Percentiles rank a stretch among this genome's conserved stretches.
Conservation (phyloP, 2,329 filamentous ascomycete species). For the Alternaria sp. region DNA sequence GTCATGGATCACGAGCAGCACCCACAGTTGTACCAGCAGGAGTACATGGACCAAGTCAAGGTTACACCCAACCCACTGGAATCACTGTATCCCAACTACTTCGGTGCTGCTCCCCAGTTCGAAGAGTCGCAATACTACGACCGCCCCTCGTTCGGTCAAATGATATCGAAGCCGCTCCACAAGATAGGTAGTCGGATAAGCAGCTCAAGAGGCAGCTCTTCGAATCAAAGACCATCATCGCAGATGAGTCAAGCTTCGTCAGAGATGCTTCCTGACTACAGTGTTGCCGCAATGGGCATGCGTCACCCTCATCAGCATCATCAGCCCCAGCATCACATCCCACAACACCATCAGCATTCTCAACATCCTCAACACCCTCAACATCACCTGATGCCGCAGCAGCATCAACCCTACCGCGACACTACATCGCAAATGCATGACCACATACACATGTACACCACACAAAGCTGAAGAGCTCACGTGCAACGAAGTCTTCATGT, state of each 20-base stretch:
- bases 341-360: slow-evolving; percentile 20
- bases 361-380: slow-evolving; percentile 18
- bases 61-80: slow-evolving; percentile 37
- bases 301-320: slow-evolving; percentile 25
- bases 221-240: slow-evolving; percentile 32
- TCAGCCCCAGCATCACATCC: slow-evolving; percentile 21
- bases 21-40: slow-evolving; percentile 21
- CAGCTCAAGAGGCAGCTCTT: slow-evolving; percentile 30
- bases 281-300: slow-evolving; percentile 26
- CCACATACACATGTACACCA: slow-evolving; percentile 31
- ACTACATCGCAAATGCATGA: slow-evolving; percentile 29
- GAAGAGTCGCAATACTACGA: slow-evolving; percentile 47
- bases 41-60: slow-evolving; percentile 41
- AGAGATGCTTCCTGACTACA: slow-evolving; percentile 33
- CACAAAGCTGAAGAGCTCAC: slow-evolving; percentile 18
- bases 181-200: slow-evolving; percentile 40
- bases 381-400: slow-evolving; percentile 31
- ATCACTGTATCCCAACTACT: slow-evolving; percentile 45
- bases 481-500: slow-evolving; percentile 5
- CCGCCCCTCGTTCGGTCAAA: slow-evolving; percentile 43
- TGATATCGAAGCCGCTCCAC: slow-evolving; percentile 42
- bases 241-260: slow-evolving; percentile 25
- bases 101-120: slow-evolving; percentile 41
- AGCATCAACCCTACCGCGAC: slow-evolving; percentile 24
- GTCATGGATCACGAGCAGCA: slow-evolving; percentile 29